Evolutionary conservation across 1,139 yeast species (phyloP), one percentile per base, ranked within the genome.

Genomic region (Protomyces macrosporus): DNA sequence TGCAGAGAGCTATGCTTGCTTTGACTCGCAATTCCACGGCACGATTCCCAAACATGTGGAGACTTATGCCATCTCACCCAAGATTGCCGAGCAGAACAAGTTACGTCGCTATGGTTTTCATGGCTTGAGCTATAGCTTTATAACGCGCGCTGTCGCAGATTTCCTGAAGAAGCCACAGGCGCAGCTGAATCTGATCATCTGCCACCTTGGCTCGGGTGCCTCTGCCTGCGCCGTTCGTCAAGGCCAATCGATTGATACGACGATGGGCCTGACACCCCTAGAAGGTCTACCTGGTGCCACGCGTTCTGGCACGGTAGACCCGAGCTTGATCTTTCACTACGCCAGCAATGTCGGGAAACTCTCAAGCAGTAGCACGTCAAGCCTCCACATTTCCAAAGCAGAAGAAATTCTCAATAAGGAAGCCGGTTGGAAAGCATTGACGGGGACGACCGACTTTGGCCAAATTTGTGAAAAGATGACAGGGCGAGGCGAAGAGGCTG

Each of bases 271-370:
- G 37, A 68, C 69, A 4, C 69, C 69, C 4, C 69, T 68, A 2
- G 69, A 68, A 30, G 69, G 69, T 2, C 67, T 68, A 16, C 69
- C 69, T 7, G 69, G 69, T 4, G 69, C 69, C 7, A 68, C 69
- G 6, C 53, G 69, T 6, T 67, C 69, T 32, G 69, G 69, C n/a
- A 61, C 64, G 10, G 55, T 68, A 35, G 69, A 68, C 37, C 69
- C 69, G 1, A 65, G 68, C 23, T 63, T 67, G 6, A 66, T 67
- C 45, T 68, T 68, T 61, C 69, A 68, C 40, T 66, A 65, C 42
- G 66, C 65, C 36, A 52, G 67, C 2, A 67, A 68, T 48, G 60
- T 69, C 4, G 66, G 69, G 35, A 64, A 67, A n/a, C 52, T 68
- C 59, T 68, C 69, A 12, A 48, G 68, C n/a, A 12, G 66, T 2